Percentiles rank a stretch among this genome's conserved stretches.
These are phyloP conservation scores for Teratosphaeria nubilosa DNA, from an alignment of 2,329 filamentous ascomycete genomes.

Conservation along the genomic window DNA sequence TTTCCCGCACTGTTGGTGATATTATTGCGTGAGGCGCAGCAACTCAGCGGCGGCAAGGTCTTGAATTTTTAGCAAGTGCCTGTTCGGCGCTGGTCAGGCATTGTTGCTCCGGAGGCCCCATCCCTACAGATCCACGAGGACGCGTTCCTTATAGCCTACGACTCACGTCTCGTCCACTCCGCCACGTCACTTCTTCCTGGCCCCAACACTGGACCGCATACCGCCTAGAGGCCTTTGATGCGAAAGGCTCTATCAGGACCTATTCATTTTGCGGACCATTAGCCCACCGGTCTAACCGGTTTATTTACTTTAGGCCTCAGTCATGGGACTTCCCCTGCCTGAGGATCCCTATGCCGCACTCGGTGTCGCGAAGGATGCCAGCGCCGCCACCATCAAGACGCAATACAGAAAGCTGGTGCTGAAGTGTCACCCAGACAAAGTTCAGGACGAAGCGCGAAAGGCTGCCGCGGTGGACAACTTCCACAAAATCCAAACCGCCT, in stretches of 20 bases:
- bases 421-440: slow-evolving; percentile 61
- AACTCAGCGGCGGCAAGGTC: neutral
- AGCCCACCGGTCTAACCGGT: neutral
- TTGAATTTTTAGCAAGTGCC: neutral
- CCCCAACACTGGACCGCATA: neutral
- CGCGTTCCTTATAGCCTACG: neutral
- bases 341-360: slow-evolving; percentile 80
- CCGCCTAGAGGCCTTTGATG: neutral
- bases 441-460: slow-evolving; percentile 63
- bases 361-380: slow-evolving; percentile 59
- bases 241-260: neutral
- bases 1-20: neutral
- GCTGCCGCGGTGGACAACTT: slow-evolving; percentile 76
- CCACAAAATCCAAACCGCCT: slow-evolving; percentile 84
- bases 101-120: neutral
- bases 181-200: neutral
- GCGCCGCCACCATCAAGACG: slow-evolving; percentile 69
- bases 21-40: neutral
- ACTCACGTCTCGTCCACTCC: neutral
- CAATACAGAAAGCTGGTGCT: slow-evolving; percentile 88
- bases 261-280: neutral
- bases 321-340: slow-evolving; percentile 25
- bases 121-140: neutral
- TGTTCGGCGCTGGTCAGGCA: neutral
- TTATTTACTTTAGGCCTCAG: neutral